Evolutionary conservation across 805 yeast species (phyloP), one percentile per base, ranked within the genome.

Genomic region (Metschnikowia noctiluminum): DNA sequence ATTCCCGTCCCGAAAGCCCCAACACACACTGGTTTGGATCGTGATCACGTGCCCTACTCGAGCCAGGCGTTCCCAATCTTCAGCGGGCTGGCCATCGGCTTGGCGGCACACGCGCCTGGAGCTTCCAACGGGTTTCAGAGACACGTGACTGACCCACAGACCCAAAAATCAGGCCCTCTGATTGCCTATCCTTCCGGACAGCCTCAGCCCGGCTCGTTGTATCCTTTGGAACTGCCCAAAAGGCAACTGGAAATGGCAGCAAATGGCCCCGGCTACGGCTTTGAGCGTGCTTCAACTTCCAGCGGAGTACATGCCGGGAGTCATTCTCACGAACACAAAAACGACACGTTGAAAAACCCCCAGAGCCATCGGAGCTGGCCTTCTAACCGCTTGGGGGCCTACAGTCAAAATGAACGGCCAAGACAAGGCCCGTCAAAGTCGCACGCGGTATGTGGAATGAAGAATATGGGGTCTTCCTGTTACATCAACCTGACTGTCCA

Each of bases 401-500:
- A 10, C 21, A 8, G 6, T 4, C 14, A 3, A 2, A 13, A 35
- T 4, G 32, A 30, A 30, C 10, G 12, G 13, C 32, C 10, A 30
- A 30, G 32, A 35, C 38, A 15, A 14, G 35, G 31, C 21, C 21
- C 21, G 21, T 35, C 40, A 28, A n/a, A 42, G 11, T 26, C 27
- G 9, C 62, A 73, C 43, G 70, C 79, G 1, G 71, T 82, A 13
- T 82, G 87, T 46, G 88, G 91, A 0, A 63, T 87, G 44, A 69
- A 78, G 51, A 87, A 87, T 59, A 70, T 79, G 65, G 89, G 90
- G 0, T 83, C 84, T 38, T 84, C 91, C 0, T 87, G 95, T 58
- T 87, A 87, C 60, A 81, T 87, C 49, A 87, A 87, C 59, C 79
- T 86, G 60, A 82, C 87, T 71, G 61, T 87, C 11, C 95, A 87